Base-by-base conservation (phyloP, 176 grass and related monocot species). In the Zea luxurians region DNA sequence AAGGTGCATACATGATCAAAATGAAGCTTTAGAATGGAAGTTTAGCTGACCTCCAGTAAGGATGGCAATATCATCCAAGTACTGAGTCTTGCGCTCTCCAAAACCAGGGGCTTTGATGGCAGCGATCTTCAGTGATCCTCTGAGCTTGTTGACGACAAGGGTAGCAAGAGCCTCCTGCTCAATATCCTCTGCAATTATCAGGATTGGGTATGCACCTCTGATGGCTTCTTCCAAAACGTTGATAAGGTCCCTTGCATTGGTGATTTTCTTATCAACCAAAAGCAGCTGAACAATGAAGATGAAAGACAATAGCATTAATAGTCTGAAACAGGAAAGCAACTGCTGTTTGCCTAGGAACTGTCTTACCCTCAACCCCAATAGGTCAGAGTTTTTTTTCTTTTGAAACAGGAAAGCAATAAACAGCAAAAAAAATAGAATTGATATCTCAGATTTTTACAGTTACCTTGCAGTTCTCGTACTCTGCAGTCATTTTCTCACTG, bases 401-500 rank as follows among this genome's bases (percentile, higher is more conserved):
- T 72, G 68, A 66, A 71, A 76, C 17, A 53, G 67, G 18, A 15
- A 55, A 36, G 2, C 11, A 75, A 37, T 20, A 7, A 75, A n/a
- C 4, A 37, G 38, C 42, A 47, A 75, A 10, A 48, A 76, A 64
- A 66, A 11, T 10, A 1, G 38, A 60, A 49, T 13, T 44, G 8
- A 57, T 20, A 62, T 15, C 48, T 61, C 13, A 66, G 44, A 75
- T 48, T 74, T 42, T 63, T 38, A 27, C 75, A 68, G 8, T 9
- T 85, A 94, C 94, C 89, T 97, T 97, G 91, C 94, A 97, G 82
- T 97, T 97, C 69, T 97, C 94, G 17, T 97, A 97, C 71, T 97
- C 94, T 0, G 76, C 85, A 8, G 89, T 52, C 94, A 97, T 97
- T 86, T 97, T 97, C 74, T 97, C 94, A 58, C 91, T 97, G 62